Evolutionary conservation across 805 yeast species (phyloP).

Genomic region (Babjeviella inositovora): DNA sequence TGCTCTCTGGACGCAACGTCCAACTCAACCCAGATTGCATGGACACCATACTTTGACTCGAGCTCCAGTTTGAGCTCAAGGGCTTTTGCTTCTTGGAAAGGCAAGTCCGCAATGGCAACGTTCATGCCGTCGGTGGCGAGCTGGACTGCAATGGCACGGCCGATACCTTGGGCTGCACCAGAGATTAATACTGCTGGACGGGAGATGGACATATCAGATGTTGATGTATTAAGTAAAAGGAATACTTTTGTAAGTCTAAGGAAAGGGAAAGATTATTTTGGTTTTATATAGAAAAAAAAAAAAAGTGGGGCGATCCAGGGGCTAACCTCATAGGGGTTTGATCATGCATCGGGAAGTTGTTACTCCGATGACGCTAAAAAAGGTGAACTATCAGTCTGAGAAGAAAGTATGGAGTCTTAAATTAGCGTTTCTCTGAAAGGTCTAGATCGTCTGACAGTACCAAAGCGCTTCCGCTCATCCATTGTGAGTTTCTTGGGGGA

Average conservation of each 20-base stretch:
- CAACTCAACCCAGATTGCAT: slow-evolving; percentile 8
- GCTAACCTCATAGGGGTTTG: too few species aligned
- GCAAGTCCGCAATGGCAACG: slow-evolving; percentile 4
- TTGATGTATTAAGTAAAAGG: slow-evolving; percentile 1
- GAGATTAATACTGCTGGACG: neutral
- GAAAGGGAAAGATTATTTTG: too few species aligned
- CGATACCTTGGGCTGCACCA: slow-evolving; percentile 1
- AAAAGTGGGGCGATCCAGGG: too few species aligned
- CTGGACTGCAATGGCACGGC: neutral
- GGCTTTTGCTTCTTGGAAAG: slow-evolving; percentile 7
- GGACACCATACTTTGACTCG: slow-evolving; percentile 4
- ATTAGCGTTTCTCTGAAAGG: too few species aligned
- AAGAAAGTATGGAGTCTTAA: too few species aligned
- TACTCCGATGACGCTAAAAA: too few species aligned
- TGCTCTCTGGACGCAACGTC: slow-evolving; percentile 9
- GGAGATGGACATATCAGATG: neutral
- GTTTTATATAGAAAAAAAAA: too few species aligned
- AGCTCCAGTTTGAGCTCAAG: slow-evolving; percentile 7
- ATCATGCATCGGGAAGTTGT: too few species aligned
- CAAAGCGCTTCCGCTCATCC: too few species aligned
- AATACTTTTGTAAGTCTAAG: neutral
- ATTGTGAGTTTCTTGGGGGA: too few species aligned
- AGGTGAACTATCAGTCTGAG: too few species aligned
- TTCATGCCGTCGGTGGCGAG: neutral
- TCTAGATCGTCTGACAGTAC: too few species aligned